A percentile compares a stretch with the other conserved stretches of the same genome.
Evolutionary conservation across 352 stramenopile genomes (phyloP).

Genomic region (Phytophthora agathidicida): DNA sequence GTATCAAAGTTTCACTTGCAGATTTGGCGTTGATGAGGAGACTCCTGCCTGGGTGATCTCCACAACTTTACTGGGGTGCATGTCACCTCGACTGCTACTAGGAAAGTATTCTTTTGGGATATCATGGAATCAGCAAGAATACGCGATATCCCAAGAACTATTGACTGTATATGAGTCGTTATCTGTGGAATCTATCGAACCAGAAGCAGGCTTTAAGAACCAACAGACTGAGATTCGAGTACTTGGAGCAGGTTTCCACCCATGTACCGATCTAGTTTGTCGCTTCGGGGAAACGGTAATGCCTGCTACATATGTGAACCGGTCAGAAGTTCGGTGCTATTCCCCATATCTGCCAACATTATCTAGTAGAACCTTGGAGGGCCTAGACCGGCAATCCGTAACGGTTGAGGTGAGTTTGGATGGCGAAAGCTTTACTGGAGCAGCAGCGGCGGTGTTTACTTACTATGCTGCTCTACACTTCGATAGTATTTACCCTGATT

Average conservation of each 20-base stretch:
- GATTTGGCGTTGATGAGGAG: conserved; percentile 20
- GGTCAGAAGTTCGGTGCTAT: conserved; percentile 30
- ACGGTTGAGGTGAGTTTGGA: conserved; percentile 38
- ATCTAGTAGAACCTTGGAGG: neutral
- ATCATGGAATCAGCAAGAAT: conserved; percentile 49
- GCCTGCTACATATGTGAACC: conserved; percentile 29
- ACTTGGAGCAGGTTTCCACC: conserved; percentile 32
- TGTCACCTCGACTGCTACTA: conserved; percentile 19
- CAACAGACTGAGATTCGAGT: conserved; percentile 24
- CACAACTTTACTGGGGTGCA: conserved; percentile 35
- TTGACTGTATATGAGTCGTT: conserved; percentile 30
- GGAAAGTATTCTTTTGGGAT: conserved; percentile 42
- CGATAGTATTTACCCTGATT: conserved; percentile 24
- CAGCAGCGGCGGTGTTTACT: conserved; percentile 14
- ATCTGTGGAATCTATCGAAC: conserved; percentile 28
- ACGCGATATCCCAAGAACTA: neutral
- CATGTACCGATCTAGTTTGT: conserved; percentile 22
- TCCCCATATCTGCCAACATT: conserved; percentile 11
- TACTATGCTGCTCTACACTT: conserved; percentile 24
- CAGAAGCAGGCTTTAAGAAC: conserved; percentile 18
- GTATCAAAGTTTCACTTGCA: conserved; percentile 20
- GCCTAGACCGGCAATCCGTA: neutral
- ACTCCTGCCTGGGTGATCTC: conserved; percentile 18
- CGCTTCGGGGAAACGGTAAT: conserved; percentile 27
- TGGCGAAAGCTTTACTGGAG: conserved; percentile 27